Base-by-base conservation (phyloP, 768 basidiomycete genomes). In the Hericium rajendrae region DNA sequence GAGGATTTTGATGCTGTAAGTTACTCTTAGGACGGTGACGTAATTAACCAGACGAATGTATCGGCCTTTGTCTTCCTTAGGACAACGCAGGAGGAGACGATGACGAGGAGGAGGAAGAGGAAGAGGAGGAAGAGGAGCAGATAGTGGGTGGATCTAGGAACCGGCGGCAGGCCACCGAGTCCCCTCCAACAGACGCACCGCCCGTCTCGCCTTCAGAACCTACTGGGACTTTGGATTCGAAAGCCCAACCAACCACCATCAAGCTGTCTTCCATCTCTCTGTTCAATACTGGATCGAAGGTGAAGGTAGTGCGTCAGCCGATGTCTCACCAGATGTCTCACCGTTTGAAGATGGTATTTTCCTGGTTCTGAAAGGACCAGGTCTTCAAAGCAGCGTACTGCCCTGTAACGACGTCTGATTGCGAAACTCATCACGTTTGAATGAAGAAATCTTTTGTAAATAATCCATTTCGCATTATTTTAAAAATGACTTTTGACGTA, bases 1-100 rank as follows among this genome's bases (percentile, higher is more conserved):
- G 88, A 91, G 68, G 88, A 91, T 67, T 91, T 91, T 71, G 89
- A 91, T 73, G 83, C 84, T 51, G 89, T 89, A 70, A 61, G 82
- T 73, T 57, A 8, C 55, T 48, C 39, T 43, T 15, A 57, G 51
- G 26, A 22, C 38, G 18, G 22, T 15, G 46, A 16, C 38, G 18
- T 46, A 52, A 20, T 55, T 32, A n/a, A 41, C 41, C 51, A 46
- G 59, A 52, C 43, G 32, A 15, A 5, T 49, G 43, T 11, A 37
- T 20, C 20, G 43, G 43, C 15, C 46, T 22, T 18, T 40, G 48
- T 55, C 16, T 49, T 13, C 1, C 41, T n/a, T 43, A 71, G 71
- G 75, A 77, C 43, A 70, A 73, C 50, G 75, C 69, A 32, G 75
- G 73, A 22, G 76, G 74, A 12, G 75, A 74, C 38, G 76, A 76